A percentile compares a stretch with the other conserved stretches of the same genome.
Evolutionary conservation across 257 asterid species (phyloP).

Genomic region (Fraxinus quadrangulata): DNA sequence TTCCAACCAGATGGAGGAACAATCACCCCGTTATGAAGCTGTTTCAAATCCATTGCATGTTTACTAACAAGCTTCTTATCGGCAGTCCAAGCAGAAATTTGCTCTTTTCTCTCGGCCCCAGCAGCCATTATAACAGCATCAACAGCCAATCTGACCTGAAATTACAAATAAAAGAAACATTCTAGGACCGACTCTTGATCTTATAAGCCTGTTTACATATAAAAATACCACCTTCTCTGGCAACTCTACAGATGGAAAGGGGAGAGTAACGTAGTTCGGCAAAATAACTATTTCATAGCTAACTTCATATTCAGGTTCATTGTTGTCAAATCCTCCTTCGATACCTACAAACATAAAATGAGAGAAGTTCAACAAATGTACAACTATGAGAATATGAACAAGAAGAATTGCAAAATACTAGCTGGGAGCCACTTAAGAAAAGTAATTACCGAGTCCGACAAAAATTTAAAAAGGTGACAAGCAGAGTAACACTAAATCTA

Average conservation of each 20-base stretch:
- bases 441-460: conserved; percentile 17
- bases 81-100: conserved; percentile 93
- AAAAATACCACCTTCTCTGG: conserved; percentile 78
- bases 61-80: conserved; percentile 71
- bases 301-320: conserved; percentile 74
- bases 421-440: not conserved
- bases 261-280: conserved; percentile 76
- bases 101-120: conserved; percentile 94
- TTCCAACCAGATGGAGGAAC: conserved; percentile 96
- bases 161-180: conserved; percentile 20
- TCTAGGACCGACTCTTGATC: not conserved
- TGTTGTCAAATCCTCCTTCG: conserved; percentile 89
- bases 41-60: conserved; percentile 78
- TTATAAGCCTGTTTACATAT: conserved; percentile 4
- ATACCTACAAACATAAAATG: conserved; percentile 54
- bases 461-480: not conserved
- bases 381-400: conserved; percentile 2
- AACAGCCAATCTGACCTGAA: conserved; percentile 91
- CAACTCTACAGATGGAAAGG: conserved; percentile 93
- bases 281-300: conserved; percentile 68
- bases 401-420: conserved; percentile 17
- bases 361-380: not conserved
- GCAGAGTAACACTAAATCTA: conserved; percentile 3
- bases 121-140: conserved; percentile 76
- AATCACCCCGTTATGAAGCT: conserved; percentile 79